Evolutionary conservation across 129 eudicot species (phyloP).

Genomic region (Ambrosia trifida): DNA sequence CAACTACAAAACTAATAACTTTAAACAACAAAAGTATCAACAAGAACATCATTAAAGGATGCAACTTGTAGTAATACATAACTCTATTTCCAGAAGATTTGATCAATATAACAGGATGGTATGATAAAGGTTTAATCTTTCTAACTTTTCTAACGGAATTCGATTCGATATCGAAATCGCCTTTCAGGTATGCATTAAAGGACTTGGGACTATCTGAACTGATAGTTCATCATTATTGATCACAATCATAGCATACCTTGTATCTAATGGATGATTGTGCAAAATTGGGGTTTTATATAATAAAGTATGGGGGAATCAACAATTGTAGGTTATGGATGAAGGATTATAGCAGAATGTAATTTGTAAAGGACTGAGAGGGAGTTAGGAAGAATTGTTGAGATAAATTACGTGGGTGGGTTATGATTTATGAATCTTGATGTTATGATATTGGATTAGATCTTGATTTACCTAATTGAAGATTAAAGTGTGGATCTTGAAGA

Average conservation of each 20-base stretch:
- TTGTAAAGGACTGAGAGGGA: background rate
- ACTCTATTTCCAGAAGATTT: conserved; percentile 56
- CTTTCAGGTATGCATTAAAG: conserved; percentile 79
- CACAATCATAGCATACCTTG: conserved; percentile 35
- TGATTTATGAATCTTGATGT: too few species aligned
- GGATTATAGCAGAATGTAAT: conserved; percentile 1
- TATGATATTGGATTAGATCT: conserved; percentile 8
- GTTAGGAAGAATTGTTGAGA: conserved; percentile 5
- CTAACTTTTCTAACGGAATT: conserved; percentile 55
- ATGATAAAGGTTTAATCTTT: conserved; percentile 42
- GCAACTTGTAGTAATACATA: conserved; percentile 60
- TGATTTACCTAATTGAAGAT: conserved; percentile 12
- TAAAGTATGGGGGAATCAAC: too few species aligned
- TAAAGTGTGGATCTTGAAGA: background rate
- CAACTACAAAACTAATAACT: conserved; percentile 33
- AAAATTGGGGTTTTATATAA: conserved; percentile 15
- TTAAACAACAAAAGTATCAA: conserved; percentile 56
- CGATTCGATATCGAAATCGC: conserved; percentile 87
- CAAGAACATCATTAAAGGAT: conserved; percentile 61
- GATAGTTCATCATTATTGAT: conserved; percentile 63
- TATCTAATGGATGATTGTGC: background rate
- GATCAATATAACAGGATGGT: conserved; percentile 55
- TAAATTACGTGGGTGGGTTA: background rate
- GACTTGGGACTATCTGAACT: conserved; percentile 77
- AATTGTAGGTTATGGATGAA: too few species aligned